Evolutionary conservation across 108 stramenopile genomes (phyloP).

Genomic region (Skeletonema menzelii): DNA sequence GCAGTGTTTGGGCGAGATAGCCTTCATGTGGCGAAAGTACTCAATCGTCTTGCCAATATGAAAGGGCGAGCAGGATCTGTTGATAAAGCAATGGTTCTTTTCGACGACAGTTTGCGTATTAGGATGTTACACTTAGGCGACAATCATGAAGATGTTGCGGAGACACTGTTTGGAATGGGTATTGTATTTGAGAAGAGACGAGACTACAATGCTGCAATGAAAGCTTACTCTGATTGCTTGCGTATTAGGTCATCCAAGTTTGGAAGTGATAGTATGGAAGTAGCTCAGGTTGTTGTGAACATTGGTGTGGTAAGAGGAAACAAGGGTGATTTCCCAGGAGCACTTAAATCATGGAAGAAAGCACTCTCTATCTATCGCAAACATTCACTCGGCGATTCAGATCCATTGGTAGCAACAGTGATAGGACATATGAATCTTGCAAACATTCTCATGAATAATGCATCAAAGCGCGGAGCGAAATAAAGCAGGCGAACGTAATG

Average conservation of each 20-base stretch:
- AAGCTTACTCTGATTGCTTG: constrained; percentile 47
- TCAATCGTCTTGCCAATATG: constrained; percentile 43
- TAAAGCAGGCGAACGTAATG: neutral
- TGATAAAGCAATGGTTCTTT: constrained; percentile 50
- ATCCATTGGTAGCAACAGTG: constrained; percentile 37
- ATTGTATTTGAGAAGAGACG: constrained; percentile 42
- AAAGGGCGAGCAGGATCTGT: constrained; percentile 40
- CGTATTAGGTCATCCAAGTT: constrained; percentile 39
- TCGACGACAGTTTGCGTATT: constrained; percentile 52
- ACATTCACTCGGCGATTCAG: constrained; percentile 35
- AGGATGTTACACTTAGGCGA: constrained; percentile 44
- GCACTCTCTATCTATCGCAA: constrained; percentile 45
- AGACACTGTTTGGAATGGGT: constrained; percentile 51
- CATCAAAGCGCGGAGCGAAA: neutral
- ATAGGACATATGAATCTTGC: constrained; percentile 33
- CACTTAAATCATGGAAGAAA: constrained; percentile 47
- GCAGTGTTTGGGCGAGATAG: constrained; percentile 36
- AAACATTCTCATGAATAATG: constrained; percentile 15
- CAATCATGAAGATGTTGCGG: constrained; percentile 51
- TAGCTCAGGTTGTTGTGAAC: constrained; percentile 47
- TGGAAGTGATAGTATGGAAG: constrained; percentile 49
- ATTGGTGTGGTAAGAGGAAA: constrained; percentile 49
- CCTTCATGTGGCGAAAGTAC: constrained; percentile 42
- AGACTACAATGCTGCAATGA: constrained; percentile 47
- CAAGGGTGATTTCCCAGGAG: constrained; percentile 46